Conservation (phyloP, 148 eudicot species). For the Dianthus caryophyllus region DNA sequence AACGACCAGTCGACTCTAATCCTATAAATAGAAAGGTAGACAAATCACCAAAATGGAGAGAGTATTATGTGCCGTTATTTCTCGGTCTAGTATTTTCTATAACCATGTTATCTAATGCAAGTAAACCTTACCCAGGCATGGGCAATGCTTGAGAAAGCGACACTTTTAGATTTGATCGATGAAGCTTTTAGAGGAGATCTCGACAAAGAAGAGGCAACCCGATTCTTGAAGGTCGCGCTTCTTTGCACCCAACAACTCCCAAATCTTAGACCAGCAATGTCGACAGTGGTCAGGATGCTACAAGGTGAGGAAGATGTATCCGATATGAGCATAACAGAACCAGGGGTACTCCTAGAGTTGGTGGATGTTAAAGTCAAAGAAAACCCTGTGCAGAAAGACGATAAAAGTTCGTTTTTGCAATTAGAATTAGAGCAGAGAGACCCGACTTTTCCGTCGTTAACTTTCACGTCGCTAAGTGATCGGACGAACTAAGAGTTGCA, state of each 20-base stretch:
- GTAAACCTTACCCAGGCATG: constrained; percentile 50
- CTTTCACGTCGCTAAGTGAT: constrained; percentile 48
- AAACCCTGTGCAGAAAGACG: constrained; percentile 3
- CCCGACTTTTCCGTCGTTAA: constrained; percentile 38
- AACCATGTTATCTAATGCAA: constrained; percentile 5
- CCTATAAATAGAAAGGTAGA: no score
- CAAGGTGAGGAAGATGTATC: constrained; percentile 45
- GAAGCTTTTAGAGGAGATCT: constrained; percentile 41
- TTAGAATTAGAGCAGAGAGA: neutral
- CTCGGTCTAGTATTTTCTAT: neutral
- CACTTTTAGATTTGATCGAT: constrained; percentile 41
- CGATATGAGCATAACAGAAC: constrained; percentile 32
- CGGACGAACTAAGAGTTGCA: constrained; percentile 32
- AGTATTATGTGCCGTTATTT: no score
- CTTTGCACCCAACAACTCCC: constrained; percentile 69
- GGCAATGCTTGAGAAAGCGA: constrained; percentile 39
- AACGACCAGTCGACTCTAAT: no score
- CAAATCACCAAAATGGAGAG: no score
- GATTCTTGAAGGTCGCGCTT: constrained; percentile 50
- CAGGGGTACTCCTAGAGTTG: constrained; percentile 40
- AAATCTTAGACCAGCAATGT: constrained; percentile 58
- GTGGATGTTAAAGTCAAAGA: constrained; percentile 24
- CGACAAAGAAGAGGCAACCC: constrained; percentile 45
- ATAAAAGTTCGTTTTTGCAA: constrained; percentile 15
- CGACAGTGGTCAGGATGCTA: constrained; percentile 55